These are phyloP conservation scores for Backusella psychrophila DNA, from an alignment of 192 early-diverging fungal species.

Conservation along the genomic window DNA sequence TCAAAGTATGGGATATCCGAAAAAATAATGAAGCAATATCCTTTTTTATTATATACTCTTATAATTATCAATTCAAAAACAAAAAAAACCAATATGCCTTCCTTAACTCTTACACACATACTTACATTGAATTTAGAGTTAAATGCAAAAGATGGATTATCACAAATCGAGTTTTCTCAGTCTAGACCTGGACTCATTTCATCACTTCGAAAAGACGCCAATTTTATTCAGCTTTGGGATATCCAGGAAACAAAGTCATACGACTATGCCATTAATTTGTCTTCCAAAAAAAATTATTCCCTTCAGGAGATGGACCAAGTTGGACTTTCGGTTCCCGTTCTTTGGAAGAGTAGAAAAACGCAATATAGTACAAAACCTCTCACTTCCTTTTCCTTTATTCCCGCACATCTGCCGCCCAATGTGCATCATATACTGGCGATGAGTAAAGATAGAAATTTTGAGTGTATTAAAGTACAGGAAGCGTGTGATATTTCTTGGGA, in stretches of 20 bases:
- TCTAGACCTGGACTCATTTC: slow-evolving; percentile 58
- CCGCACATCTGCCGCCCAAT: neutral
- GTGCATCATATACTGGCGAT: slow-evolving; percentile 47
- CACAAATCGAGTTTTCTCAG: slow-evolving; percentile 60
- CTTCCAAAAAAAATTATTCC: neutral
- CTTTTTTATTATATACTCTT: slow-evolving; percentile 24
- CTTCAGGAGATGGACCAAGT: slow-evolving; percentile 3
- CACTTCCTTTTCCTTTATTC: slow-evolving; percentile 5
- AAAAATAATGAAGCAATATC: slow-evolving; percentile 62
- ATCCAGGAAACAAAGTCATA: slow-evolving; percentile 53
- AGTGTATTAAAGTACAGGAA: slow-evolving; percentile 51
- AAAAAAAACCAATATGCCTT: neutral
- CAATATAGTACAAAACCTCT: neutral
- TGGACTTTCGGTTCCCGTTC: slow-evolving; percentile 39
- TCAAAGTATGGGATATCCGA: slow-evolving; percentile 76
- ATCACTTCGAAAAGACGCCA: slow-evolving; percentile 53
- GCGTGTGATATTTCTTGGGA: slow-evolving; percentile 50
- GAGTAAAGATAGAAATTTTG: slow-evolving; percentile 50
- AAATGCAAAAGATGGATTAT: slow-evolving; percentile 29
- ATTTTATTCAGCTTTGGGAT: slow-evolving; percentile 58
- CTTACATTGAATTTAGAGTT: slow-evolving; percentile 11
- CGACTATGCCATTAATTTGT: neutral
- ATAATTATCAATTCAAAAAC: neutral
- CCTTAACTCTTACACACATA: neutral
- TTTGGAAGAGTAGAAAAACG: slow-evolving; percentile 28